phyloP scores from a whole-genome alignment of 164 flowering plant genomes.

The Chimonanthus salicifolius region DNA sequence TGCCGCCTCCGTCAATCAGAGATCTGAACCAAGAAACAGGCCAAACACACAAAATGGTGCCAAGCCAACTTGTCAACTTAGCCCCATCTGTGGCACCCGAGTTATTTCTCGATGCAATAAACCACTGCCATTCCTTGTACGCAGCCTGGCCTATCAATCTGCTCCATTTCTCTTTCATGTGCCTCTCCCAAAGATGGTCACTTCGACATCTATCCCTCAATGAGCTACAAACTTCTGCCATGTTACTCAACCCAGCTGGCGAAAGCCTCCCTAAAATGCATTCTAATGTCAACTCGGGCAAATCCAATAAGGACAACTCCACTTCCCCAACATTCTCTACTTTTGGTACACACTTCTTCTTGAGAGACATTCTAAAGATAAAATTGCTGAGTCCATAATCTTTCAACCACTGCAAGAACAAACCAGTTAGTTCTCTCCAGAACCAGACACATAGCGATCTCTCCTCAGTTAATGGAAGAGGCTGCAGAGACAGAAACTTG shows the following conservation, averaged over 20 bases:
- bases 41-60: slow-evolving; percentile 35
- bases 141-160: slow-evolving; percentile 63
- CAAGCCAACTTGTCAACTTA: slow-evolving; percentile 32
- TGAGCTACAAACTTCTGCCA: slow-evolving; percentile 72
- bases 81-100: slow-evolving; percentile 17
- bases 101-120: slow-evolving; percentile 40
- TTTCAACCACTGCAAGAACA: slow-evolving; percentile 15
- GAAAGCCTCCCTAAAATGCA: slow-evolving; percentile 78
- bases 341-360: slow-evolving; percentile 21
- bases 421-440: slow-evolving; percentile 36
- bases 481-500: slow-evolving; percentile 48
- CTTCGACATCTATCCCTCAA: slow-evolving; percentile 77
- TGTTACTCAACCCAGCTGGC: slow-evolving; percentile 54
- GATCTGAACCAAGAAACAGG: slow-evolving; percentile 49
- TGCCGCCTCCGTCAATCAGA: slow-evolving; percentile 19
- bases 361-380: slow-evolving; percentile 29
- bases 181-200: slow-evolving; percentile 76
- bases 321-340: slow-evolving; percentile 31
- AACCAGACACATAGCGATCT: slow-evolving; percentile 39
- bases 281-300: slow-evolving; percentile 83
- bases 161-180: slow-evolving; percentile 84
- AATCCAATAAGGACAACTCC: slow-evolving; percentile 52
- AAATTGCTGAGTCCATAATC: neutral
- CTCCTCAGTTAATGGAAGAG: slow-evolving; percentile 41
- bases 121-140: slow-evolving; percentile 61